These are phyloP conservation scores for Daedaleopsis nitida DNA, from an alignment of 768 basidiomycete genomes.

Conservation along the genomic window DNA sequence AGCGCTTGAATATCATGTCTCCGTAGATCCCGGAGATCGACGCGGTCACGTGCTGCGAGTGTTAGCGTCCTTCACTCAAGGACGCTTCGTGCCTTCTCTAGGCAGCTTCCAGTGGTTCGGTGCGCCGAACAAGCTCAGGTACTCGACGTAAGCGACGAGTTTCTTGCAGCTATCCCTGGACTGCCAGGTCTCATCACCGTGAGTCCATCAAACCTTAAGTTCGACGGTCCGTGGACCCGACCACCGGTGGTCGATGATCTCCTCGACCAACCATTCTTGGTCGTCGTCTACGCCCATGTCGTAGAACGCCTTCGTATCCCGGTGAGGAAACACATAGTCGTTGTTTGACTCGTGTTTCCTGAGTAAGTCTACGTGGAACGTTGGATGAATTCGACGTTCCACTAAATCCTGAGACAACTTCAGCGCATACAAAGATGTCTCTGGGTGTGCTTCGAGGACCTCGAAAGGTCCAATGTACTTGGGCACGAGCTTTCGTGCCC, in stretches of 20 bases:
- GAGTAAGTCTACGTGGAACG: conserved; percentile 39
- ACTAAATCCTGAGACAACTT: conserved; percentile 32
- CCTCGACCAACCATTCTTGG: conserved; percentile 41
- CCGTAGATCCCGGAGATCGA: too few species aligned
- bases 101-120: neutral
- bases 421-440: conserved; percentile 32
- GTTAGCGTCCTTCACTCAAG: too few species aligned
- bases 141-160: conserved; percentile 15
- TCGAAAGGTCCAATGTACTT: conserved; percentile 43
- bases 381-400: conserved; percentile 30
- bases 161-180: conserved; percentile 8
- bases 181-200: neutral
- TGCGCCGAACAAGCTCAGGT: neutral
- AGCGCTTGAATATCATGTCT: too few species aligned
- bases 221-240: neutral
- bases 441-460: conserved; percentile 23
- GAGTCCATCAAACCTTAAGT: conserved; percentile 17
- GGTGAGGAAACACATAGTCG: conserved; percentile 37
- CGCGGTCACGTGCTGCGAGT: too few species aligned
- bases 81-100: neutral
- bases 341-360: conserved; percentile 33
- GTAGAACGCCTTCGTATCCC: conserved; percentile 28
- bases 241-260: conserved; percentile 29
- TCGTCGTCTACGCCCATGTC: conserved; percentile 37
- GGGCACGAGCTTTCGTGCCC: conserved; percentile 38